Evolutionary conservation across 371 early-diverging fungal genomes (phyloP).

Genomic region (Thermomucor indicae-seudaticae): DNA sequence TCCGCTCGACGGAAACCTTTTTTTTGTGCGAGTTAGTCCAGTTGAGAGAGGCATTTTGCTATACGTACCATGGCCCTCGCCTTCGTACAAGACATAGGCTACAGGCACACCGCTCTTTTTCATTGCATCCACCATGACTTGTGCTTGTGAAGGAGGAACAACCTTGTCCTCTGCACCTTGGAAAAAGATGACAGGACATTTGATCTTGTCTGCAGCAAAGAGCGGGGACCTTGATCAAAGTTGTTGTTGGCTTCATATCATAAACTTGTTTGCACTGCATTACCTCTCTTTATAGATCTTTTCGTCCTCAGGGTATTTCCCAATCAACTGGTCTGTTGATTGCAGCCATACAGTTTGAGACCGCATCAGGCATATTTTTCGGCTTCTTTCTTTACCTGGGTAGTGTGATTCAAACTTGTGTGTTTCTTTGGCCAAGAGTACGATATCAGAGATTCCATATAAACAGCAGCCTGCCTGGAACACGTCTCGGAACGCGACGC

Average conservation of each 20-base stretch:
- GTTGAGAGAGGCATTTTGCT: background rate
- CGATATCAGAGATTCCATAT: slow-evolving; percentile 71
- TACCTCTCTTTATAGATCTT: slow-evolving; percentile 49
- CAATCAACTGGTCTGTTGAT: slow-evolving; percentile 57
- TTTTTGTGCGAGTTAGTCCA: background rate
- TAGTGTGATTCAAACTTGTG: slow-evolving; percentile 79
- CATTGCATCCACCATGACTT: slow-evolving; percentile 66
- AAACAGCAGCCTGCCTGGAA: slow-evolving; percentile 67
- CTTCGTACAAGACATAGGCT: slow-evolving; percentile 65
- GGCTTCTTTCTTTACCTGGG: slow-evolving; percentile 13
- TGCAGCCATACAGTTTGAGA: background rate
- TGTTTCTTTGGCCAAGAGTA: slow-evolving; percentile 62
- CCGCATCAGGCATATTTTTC: no score
- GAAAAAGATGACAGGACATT: slow-evolving; percentile 68
- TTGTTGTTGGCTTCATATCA: no score
- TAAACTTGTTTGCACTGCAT: no score
- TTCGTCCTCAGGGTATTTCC: slow-evolving; percentile 57
- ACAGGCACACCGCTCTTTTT: slow-evolving; percentile 57
- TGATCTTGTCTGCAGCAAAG: slow-evolving; percentile 52
- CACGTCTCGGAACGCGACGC: slow-evolving; percentile 67
- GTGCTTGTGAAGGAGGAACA: slow-evolving; percentile 75
- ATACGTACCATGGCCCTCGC: slow-evolving; percentile 62
- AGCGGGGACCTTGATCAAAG: slow-evolving; percentile 64
- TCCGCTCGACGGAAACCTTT: slow-evolving; percentile 41
- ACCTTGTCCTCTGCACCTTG: slow-evolving; percentile 77